Evolutionary conservation across 768 basidiomycete genomes (phyloP), one percentile per base, ranked within the genome.

Genomic region (Baorangia bicolor): DNA sequence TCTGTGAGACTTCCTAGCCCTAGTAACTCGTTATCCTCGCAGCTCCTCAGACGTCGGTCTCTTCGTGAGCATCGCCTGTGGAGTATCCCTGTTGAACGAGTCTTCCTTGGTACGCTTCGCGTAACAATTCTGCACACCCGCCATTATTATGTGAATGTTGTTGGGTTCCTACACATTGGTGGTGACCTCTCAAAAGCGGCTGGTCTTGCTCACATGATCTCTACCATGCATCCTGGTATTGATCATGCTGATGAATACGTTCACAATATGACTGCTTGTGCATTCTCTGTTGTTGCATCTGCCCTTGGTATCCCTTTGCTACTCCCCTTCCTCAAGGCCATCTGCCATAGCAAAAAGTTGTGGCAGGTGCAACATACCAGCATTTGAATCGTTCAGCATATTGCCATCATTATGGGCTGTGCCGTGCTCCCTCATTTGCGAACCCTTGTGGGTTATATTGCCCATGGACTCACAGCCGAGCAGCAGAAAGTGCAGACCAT

Each of bases 361-460:
- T 99, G 97, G 96, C 97, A 99, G 73, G 96, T 96, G 9, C 86
- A 95, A 55, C 96, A 98, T 72, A 99, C 97, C 4, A 95, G 97
- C 75, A 98, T 99, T 65, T 92, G 96, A 65, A 98, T 99, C 60
- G 94, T 99, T 12, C 97, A 99, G 74, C 96, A 98, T 72, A 98
- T 99, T 51, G 95, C 96, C 25, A 96, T 98, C 68, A 98, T 98
- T 94, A 98, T 98, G 94, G 96, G 96, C 20, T 98, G 96, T 64
- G 95, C 95, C n/a, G 94, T 98, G 28, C 82, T 99, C 1, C 96
- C 96, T 18, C 97, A 98, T 74, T 80, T 99, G 38, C 88, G 94
- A 44, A 98, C 97, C 66, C 80, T 99, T 42, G 96, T 99, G 27
- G 93, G 96, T 57, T 94, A 94, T 60, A 93, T 99, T 49, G 92